These are phyloP conservation scores for Vitis cinerea DNA, from an alignment of 164 flowering plant species.

Conservation along the genomic window DNA sequence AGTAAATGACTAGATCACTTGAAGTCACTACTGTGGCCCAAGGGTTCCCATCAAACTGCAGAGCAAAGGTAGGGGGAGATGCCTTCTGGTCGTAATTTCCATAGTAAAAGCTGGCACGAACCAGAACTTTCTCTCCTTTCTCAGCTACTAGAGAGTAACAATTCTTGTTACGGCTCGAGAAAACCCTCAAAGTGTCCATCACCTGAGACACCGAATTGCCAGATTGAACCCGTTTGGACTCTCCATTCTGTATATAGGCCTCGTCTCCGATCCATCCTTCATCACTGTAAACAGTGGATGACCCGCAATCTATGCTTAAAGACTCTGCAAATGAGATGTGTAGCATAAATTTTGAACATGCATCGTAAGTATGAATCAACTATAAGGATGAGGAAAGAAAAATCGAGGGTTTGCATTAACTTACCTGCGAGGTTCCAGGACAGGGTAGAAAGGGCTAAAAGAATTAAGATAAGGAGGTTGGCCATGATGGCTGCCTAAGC, in stretches of 20 bases:
- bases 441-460: too few species aligned
- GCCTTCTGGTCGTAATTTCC: constrained; percentile 27
- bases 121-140: constrained; percentile 7
- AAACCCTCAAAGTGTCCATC: constrained; percentile 22
- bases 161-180: constrained; percentile 15
- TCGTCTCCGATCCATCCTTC: constrained; percentile 16
- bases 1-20: neutral
- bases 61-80: constrained; percentile 24
- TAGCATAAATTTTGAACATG: too few species aligned
- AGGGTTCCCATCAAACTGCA: constrained; percentile 22
- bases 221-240: neutral
- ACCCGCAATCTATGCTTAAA: constrained; percentile 25
- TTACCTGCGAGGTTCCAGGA: too few species aligned
- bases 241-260: neutral
- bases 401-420: neutral
- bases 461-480: too few species aligned
- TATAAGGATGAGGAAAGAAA: neutral
- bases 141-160: constrained; percentile 15
- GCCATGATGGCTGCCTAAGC: too few species aligned
- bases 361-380: too few species aligned
- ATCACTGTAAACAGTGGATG: constrained; percentile 7
- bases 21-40: constrained; percentile 17
- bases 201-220: neutral
- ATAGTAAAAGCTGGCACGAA: constrained; percentile 31
- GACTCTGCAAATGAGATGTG: constrained; percentile 4